A percentile compares a stretch with the other conserved stretches of the same genome.
Conservation (phyloP, 192 early-diverging fungal genomes). For the Dissophora ornata region DNA sequence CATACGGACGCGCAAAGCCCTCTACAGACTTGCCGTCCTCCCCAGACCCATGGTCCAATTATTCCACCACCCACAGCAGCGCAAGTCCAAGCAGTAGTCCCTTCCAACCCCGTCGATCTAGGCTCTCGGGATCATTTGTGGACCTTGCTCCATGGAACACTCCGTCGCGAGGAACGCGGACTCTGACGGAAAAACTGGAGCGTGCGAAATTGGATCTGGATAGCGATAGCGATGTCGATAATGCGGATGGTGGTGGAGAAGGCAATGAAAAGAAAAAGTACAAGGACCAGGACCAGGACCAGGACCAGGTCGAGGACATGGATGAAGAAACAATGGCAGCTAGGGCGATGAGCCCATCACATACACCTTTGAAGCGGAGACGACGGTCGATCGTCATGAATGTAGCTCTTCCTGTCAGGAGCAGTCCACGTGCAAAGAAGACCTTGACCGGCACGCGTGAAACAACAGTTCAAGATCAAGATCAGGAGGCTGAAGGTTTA, state of each 20-base stretch:
- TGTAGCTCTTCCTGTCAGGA: neutral
- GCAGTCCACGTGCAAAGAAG: slow-evolving; percentile 1
- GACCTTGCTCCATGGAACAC: slow-evolving; percentile 14
- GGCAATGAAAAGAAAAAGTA: neutral
- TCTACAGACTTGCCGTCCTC: slow-evolving; percentile 13
- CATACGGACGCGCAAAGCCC: slow-evolving; percentile 32
- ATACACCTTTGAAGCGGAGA: slow-evolving; percentile 13
- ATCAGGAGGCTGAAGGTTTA: no score
- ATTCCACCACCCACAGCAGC: neutral
- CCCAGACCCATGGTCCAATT: slow-evolving; percentile 17
- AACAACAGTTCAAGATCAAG: no score
- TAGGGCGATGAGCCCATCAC: neutral
- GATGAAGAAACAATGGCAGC: neutral
- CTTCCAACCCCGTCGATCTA: slow-evolving; percentile 4
- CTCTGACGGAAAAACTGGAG: slow-evolving; percentile 15
- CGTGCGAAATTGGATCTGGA: slow-evolving; percentile 23
- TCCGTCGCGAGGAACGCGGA: slow-evolving; percentile 14
- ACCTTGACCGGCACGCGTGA: no score
- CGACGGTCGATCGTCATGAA: slow-evolving; percentile 2
- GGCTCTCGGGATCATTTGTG: slow-evolving; percentile 12
- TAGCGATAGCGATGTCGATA: neutral
- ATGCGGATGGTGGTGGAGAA: neutral
- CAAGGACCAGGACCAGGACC: neutral
- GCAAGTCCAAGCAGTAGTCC: slow-evolving; percentile 9
- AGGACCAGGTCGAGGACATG: no score